These are phyloP conservation scores for Sinapis alba DNA, from an alignment of 441 rosid species.

Conservation along the genomic window DNA sequence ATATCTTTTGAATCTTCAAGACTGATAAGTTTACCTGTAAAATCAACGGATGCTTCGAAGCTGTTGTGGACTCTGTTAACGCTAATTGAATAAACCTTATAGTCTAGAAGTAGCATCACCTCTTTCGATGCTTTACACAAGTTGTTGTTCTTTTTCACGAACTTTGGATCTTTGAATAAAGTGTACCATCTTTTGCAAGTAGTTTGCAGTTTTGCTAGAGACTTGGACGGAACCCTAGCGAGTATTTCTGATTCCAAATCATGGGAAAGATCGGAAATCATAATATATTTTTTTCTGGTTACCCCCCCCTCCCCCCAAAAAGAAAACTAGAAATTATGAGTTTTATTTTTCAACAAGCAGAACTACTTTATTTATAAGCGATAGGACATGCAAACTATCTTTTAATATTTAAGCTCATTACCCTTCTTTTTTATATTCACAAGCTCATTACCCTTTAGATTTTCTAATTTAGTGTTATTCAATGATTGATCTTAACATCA, in stretches of 20 bases:
- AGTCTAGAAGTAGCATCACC: not conserved
- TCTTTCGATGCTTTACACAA: not conserved
- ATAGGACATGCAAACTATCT: not conserved
- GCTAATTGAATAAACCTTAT: not conserved
- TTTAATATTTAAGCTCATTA: too few relatives aligned
- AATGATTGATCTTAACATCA: not conserved
- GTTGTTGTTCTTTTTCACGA: not conserved
- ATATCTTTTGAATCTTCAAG: not conserved
- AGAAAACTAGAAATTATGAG: not conserved
- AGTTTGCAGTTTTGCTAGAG: not conserved
- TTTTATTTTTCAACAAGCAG: not conserved
- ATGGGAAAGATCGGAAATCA: not conserved
- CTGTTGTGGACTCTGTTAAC: not conserved
- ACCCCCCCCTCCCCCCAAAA: not conserved
- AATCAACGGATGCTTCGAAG: not conserved
- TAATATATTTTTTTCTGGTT: not conserved
- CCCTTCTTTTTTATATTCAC: too few relatives aligned
- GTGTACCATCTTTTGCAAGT: slow-evolving; percentile 2
- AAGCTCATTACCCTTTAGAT: too few relatives aligned
- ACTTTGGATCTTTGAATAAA: slow-evolving; percentile 1
- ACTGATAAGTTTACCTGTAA: not conserved
- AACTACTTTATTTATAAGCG: not conserved
- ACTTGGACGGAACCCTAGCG: not conserved
- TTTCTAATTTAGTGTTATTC: not conserved
- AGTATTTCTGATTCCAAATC: not conserved